Evolutionary conservation across 345 rosid genomes (phyloP).

Genomic region (Salix dunnii): DNA sequence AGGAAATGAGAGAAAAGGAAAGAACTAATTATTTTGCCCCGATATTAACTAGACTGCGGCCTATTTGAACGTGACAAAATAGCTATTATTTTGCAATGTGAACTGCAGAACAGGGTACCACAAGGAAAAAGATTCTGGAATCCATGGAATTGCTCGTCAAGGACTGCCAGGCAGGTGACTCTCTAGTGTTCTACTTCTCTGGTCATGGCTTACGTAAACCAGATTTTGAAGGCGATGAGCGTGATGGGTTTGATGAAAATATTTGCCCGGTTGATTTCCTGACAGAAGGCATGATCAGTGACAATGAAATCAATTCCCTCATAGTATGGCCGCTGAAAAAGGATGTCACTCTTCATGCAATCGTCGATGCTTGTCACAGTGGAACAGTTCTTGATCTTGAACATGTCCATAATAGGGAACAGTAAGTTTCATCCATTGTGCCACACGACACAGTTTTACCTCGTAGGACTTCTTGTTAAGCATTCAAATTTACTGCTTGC

Average conservation of each 20-base stretch:
- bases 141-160: conserved; percentile 49
- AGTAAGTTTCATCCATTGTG: conserved; percentile 23
- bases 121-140: conserved; percentile 39
- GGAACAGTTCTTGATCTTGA: conserved; percentile 64
- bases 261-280: conserved; percentile 55
- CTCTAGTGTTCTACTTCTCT: conserved; percentile 58
- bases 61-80: too few species aligned
- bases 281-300: conserved; percentile 44
- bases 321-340: conserved; percentile 43
- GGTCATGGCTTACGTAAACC: conserved; percentile 53
- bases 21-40: too few species aligned
- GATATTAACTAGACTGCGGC: too few species aligned
- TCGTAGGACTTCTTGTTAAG: too few species aligned
- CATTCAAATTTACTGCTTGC: neutral
- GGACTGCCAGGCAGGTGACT: conserved; percentile 38
- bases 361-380: conserved; percentile 70
- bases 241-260: conserved; percentile 58
- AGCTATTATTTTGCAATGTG: too few species aligned
- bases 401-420: conserved; percentile 23
- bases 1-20: too few species aligned
- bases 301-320: conserved; percentile 40
- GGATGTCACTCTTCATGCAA: conserved; percentile 58
- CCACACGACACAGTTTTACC: too few species aligned
- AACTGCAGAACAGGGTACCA: conserved; percentile 39
- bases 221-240: conserved; percentile 42